These are phyloP conservation scores for Eleusine coracana DNA, from an alignment of 176 grass and related monocot genomes.

Conservation along the genomic window DNA sequence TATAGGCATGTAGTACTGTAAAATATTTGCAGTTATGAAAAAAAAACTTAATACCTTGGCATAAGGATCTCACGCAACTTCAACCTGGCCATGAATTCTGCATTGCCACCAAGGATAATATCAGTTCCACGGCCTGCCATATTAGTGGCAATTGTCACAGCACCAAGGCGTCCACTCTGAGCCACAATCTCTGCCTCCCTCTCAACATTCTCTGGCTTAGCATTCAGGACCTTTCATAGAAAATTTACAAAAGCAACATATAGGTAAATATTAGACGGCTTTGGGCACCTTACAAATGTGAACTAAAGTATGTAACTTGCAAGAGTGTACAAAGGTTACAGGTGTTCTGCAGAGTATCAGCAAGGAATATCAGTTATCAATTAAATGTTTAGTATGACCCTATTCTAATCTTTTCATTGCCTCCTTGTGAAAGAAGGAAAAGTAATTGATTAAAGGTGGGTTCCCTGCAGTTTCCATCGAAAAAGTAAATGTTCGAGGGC, in stretches of 20 bases:
- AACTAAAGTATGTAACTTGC: neutral
- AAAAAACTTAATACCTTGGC: slow-evolving; percentile 71
- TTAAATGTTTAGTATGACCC: neutral
- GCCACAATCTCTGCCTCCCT: slow-evolving; percentile 98
- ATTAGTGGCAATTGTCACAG: slow-evolving; percentile 96
- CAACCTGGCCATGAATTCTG: slow-evolving; percentile 96
- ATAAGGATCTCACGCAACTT: slow-evolving; percentile 93
- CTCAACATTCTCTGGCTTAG: slow-evolving; percentile 98
- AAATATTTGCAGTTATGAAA: slow-evolving; percentile 21
- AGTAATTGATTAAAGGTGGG: slow-evolving; percentile 15
- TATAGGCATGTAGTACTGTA: neutral
- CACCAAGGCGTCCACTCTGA: slow-evolving; percentile 92
- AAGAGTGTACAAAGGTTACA: slow-evolving; percentile 4
- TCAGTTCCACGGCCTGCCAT: slow-evolving; percentile 98
- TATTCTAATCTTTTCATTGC: neutral
- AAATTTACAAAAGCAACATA: slow-evolving; percentile 16
- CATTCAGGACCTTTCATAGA: slow-evolving; percentile 85
- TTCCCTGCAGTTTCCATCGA: neutral
- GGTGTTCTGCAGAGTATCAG: neutral
- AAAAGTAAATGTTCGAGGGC: neutral
- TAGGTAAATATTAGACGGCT: neutral
- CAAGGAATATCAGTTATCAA: neutral
- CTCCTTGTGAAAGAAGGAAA: slow-evolving; percentile 10
- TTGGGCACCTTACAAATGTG: slow-evolving; percentile 24
- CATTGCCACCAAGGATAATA: slow-evolving; percentile 98